These are phyloP conservation scores for Inga oerstediana DNA, from an alignment of 306 rosid species.

Conservation along the genomic window DNA sequence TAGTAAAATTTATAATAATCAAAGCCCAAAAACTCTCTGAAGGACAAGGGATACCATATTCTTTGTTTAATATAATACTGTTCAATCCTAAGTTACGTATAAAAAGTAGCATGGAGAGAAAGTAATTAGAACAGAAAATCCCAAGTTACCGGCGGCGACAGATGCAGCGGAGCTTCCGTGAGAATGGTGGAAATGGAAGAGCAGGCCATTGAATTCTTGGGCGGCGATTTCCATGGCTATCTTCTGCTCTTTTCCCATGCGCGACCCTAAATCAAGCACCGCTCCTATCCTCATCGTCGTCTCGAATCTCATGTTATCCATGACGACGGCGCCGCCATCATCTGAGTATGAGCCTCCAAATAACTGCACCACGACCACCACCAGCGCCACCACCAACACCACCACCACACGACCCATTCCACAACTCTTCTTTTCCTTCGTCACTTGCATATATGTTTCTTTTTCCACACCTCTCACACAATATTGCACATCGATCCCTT, in stretches of 20 bases:
- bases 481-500: background rate
- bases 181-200: slow-evolving; percentile 18
- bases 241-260: slow-evolving; percentile 49
- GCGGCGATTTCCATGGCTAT: slow-evolving; percentile 56
- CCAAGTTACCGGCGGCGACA: background rate
- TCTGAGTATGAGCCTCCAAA: background rate
- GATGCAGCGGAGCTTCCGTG: background rate
- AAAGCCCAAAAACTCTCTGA: no score
- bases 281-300: slow-evolving; percentile 31
- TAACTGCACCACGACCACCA: background rate
- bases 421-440: background rate
- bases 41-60: no score
- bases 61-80: no score
- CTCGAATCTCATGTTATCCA: background rate
- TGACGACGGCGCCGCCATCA: background rate
- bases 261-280: slow-evolving; percentile 46
- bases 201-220: slow-evolving; percentile 37
- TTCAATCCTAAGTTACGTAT: no score
- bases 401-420: background rate
- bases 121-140: no score
- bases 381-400: background rate
- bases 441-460: background rate
- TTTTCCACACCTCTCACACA: background rate
- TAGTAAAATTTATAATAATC: no score
- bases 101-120: no score